A percentile compares a stretch with the other conserved stretches of the same genome.
Evolutionary conservation across 768 basidiomycete species (phyloP).

Genomic region (Phaffia tasmanica): DNA sequence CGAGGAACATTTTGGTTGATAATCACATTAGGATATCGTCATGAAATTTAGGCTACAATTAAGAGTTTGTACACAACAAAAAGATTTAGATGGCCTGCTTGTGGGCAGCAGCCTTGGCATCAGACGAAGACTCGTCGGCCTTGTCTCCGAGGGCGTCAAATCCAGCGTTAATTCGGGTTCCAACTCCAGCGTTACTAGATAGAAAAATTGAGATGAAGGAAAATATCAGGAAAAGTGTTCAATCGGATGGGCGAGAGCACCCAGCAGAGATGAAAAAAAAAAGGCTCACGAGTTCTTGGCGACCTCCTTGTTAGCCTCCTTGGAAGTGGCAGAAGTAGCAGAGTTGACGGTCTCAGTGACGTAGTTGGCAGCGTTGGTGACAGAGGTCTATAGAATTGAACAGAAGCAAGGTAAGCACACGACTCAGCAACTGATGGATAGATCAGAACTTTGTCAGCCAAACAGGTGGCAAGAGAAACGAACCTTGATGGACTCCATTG

Average conservation of each 20-base stretch:
- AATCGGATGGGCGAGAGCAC: too few relatives aligned
- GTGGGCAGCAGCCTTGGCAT: conserved; percentile 14
- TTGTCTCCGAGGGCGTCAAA: conserved; percentile 24
- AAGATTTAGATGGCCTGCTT: conserved; percentile 7
- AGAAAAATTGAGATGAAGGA: background rate
- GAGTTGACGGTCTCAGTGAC: conserved; percentile 15
- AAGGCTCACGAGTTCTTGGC: conserved; percentile 9
- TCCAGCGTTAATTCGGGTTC: conserved; percentile 19
- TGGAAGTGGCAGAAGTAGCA: conserved; percentile 1
- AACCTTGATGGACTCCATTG: too few relatives aligned
- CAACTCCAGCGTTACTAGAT: conserved; percentile 13
- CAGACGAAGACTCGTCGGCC: conserved; percentile 12
- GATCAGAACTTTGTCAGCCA: too few relatives aligned
- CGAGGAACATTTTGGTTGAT: too few relatives aligned
- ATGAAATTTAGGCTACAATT: too few relatives aligned
- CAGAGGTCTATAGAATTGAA: background rate
- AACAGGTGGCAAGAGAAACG: too few relatives aligned
- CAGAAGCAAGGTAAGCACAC: too few relatives aligned
- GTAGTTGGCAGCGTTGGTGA: conserved; percentile 6
- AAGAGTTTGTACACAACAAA: background rate
- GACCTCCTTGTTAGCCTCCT: conserved; percentile 21
- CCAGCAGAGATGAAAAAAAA: too few relatives aligned
- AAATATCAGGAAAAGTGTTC: too few relatives aligned
- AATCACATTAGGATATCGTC: too few relatives aligned
- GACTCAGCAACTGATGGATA: too few relatives aligned